Base-by-base conservation (phyloP, 768 basidiomycete genomes). In the Boletus reticuloceps region DNA sequence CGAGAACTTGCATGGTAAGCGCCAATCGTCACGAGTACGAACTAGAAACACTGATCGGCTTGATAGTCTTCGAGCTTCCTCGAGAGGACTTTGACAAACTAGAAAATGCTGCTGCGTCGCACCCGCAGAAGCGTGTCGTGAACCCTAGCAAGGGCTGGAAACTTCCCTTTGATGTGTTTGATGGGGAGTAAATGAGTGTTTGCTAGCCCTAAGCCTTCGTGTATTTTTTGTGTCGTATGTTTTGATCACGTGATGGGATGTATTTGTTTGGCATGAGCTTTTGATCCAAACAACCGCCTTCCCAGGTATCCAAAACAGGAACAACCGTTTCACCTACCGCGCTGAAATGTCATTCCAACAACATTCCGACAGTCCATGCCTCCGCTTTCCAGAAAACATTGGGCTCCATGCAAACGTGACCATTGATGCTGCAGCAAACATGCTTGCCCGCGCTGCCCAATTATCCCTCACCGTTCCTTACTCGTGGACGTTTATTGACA, bases 401-500 rank as follows among this genome's bases (percentile, higher is more conserved):
- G 81, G 82, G 0, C 68, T 78, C 4, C 85, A 89, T 58, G 57
- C 77, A 42, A 79, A 78, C 20, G 64, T 91, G 17, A 77, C 71
- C 2, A 74, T 82, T 43, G 88, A 89, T 16, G 65, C 64, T 25
- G 89, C 88, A 3, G 75, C 80, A 16, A 75, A 71, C 43, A 81
- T 89, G 77, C 79, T 92, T 14, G 42, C 79, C 3, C 81, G 85
- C 47, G 88, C 82, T n/a, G 72, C 79, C 11, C 71, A 75, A 16
- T 70, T 85, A 51, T 80, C 89, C 5, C 75, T 77, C 42, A 80
- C 69, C 16, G 70, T 81, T 19, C 88, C 90, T 4, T 92, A 88
- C 64, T 62, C 74, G 7, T 91, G 89, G 85, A 75, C 81, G 3
- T 92, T 82, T 62, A 81, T 93, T 36, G 91, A 93, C 77, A 88